A percentile compares a stretch with the other conserved stretches of the same genome.
Conservation (phyloP, 257 asterid genomes). For the Linaria vulgaris region DNA sequence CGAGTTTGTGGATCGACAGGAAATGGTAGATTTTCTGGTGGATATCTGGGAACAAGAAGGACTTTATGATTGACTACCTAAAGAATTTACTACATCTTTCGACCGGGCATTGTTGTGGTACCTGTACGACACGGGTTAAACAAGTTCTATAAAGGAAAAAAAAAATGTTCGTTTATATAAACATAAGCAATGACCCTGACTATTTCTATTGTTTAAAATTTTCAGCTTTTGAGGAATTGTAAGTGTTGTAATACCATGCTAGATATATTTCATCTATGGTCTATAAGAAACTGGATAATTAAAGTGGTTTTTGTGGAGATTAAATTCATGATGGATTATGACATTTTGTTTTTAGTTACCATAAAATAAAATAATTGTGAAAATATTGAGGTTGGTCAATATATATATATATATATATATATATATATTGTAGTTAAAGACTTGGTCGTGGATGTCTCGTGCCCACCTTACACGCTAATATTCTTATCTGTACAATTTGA, state of each 20-base stretch:
- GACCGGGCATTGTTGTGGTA: conserved; percentile 12
- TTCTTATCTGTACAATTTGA: conserved; percentile 14
- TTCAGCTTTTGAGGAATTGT: conserved; percentile 29
- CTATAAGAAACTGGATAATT: too few relatives aligned
- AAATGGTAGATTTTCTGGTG: conserved; percentile 69
- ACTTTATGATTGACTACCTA: conserved; percentile 44
- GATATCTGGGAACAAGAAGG: conserved; percentile 75
- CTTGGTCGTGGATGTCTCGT: conserved; percentile 3
- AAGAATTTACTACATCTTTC: conserved; percentile 12
- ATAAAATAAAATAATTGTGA: too few relatives aligned
- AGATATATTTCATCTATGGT: too few relatives aligned
- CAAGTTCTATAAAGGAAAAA: conserved; percentile 1
- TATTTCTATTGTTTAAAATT: conserved; percentile 20
- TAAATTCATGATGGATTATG: too few relatives aligned
- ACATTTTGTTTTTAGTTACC: too few relatives aligned
- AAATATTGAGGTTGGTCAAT: too few relatives aligned
- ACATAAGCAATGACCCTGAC: conserved; percentile 24
- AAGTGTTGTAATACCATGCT: conserved; percentile 26
- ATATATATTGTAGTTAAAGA: not conserved
- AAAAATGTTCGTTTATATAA: conserved; percentile 21
- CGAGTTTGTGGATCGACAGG: conserved; percentile 34
- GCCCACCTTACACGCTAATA: not conserved
- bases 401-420: too few relatives aligned
- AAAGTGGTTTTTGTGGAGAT: too few relatives aligned
- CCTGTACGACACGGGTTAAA: conserved; percentile 3